A percentile compares a stretch with the other conserved stretches of the same genome.
Evolutionary conservation across 495 filamentous ascomycete species (phyloP).

Genomic region (Copromyces sp.): DNA sequence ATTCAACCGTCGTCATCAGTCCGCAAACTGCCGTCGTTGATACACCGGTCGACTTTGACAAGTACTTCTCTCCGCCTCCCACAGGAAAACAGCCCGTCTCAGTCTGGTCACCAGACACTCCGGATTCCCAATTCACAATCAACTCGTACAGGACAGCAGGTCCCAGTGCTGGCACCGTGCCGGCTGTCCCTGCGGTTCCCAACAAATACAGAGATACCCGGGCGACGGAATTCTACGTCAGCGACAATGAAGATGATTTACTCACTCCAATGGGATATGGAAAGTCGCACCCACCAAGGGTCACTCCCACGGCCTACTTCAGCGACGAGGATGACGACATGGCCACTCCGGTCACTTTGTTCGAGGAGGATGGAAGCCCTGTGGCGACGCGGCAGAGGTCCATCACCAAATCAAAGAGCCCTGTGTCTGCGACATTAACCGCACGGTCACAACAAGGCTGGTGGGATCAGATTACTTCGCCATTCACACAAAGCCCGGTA

Average conservation of each 20-base stretch:
- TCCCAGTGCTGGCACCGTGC: background rate
- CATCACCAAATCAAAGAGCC: slow-evolving; percentile 16
- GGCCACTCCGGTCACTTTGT: slow-evolving; percentile 33
- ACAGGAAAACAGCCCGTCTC: slow-evolving; percentile 47
- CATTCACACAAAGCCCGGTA: slow-evolving; percentile 37
- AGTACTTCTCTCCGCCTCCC: slow-evolving; percentile 21
- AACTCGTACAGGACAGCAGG: background rate
- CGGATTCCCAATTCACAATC: slow-evolving; percentile 5
- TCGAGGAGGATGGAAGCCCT: slow-evolving; percentile 39
- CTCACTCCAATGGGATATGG: background rate
- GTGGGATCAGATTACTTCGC: slow-evolving; percentile 82
- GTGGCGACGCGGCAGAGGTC: slow-evolving; percentile 21
- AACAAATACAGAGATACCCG: slow-evolving; percentile 1
- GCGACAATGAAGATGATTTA: background rate
- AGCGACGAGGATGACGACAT: slow-evolving; percentile 24
- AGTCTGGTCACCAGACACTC: slow-evolving; percentile 49
- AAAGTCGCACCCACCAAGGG: background rate
- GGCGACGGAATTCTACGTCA: background rate
- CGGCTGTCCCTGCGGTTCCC: slow-evolving; percentile 5
- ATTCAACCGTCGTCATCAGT: slow-evolving; percentile 43
- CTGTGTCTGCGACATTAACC: slow-evolving; percentile 12
- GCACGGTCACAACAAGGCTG: slow-evolving; percentile 52
- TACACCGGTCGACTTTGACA: slow-evolving; percentile 26
- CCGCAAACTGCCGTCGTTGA: slow-evolving; percentile 40
- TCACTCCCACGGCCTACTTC: slow-evolving; percentile 14